Base-by-base conservation (phyloP, 768 basidiomycete species). In the Coprinopsis marcescibilis region DNA sequence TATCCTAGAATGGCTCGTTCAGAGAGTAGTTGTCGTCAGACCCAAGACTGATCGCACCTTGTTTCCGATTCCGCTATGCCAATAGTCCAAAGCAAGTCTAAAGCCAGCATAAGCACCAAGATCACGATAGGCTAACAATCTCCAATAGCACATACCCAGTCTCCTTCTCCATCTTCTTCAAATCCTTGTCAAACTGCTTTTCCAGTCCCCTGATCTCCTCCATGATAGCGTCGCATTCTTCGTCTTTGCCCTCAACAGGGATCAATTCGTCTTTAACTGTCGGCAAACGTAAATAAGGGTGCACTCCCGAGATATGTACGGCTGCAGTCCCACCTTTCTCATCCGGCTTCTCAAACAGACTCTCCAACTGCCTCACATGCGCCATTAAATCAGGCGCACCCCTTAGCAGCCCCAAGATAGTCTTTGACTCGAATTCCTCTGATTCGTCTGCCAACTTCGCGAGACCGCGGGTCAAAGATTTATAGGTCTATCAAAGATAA, bases 231-330 rank as follows among this genome's bases (percentile, higher is more conserved):
- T 98, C 95, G 55, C 90, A 97, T 33, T 72, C 81, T 20, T 84
- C 80, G 54, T 97, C 91, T 55, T 88, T 88, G 19, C 93, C 94
- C n/a, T 78, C 72, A 43, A 76, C 73, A 2, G 96, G 96, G 14
- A 89, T 66, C 2, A 98, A 73, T 52, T 86, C 81, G 56, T 82
- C 78, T 41, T 64, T 65, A 51, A 78, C 83, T 86, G 30, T 19
- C 49, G 32, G 17, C 33, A 24, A 39, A 17, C 53, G 34, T 20
- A 27, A 51, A 32, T 38, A 3, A 37, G 26, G 13, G 21, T 17
- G 10, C 15, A 11, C 6, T 26, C 4, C 26, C 15, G 30, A 1
- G 21, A 50, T 48, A 44, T 0, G n/a, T 17, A 23, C 25, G 43
- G 35, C 14, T 43, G 24, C n/a, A 25, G 8, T 40, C 50, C 4